These are phyloP conservation scores for Glutinoglossum americanum DNA, from an alignment of 495 filamentous ascomycete genomes.

Conservation along the genomic window DNA sequence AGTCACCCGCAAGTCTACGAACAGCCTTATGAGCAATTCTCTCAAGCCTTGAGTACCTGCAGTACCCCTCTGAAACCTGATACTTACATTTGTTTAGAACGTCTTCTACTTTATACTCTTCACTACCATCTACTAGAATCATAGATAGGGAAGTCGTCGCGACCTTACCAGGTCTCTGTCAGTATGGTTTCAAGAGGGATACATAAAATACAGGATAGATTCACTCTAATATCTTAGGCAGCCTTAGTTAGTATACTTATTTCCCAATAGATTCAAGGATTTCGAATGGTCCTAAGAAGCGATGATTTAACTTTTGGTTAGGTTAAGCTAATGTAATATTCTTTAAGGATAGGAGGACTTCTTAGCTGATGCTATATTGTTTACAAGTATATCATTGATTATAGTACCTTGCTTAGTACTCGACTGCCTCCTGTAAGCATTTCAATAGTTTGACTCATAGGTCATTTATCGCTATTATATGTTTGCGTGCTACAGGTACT, in stretches of 20 bases:
- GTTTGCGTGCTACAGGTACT: not conserved
- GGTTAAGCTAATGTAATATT: not conserved
- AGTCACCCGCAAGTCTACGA: too few species aligned
- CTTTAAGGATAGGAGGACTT: not conserved
- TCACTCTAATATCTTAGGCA: not conserved
- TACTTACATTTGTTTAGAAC: not conserved
- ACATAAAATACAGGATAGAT: slow-evolving; percentile 4
- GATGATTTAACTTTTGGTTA: not conserved
- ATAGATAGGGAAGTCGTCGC: not conserved
- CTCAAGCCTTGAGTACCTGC: too few species aligned
- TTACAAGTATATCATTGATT: not conserved
- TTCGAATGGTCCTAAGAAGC: not conserved
- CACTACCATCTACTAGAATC: not conserved
- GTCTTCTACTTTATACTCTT: not conserved
- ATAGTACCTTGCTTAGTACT: not conserved
- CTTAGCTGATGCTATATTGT: not conserved
- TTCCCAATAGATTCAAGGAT: not conserved
- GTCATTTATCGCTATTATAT: not conserved
- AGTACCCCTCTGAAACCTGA: too few species aligned
- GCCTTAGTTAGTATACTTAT: not conserved
- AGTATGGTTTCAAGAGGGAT: not conserved
- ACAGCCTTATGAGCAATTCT: not conserved
- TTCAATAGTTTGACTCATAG: not conserved
- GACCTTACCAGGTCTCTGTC: not conserved
- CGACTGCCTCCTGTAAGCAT: not conserved